Base-by-base conservation (phyloP, 1,284 basidiomycete genomes). In the Ustilago curta region DNA sequence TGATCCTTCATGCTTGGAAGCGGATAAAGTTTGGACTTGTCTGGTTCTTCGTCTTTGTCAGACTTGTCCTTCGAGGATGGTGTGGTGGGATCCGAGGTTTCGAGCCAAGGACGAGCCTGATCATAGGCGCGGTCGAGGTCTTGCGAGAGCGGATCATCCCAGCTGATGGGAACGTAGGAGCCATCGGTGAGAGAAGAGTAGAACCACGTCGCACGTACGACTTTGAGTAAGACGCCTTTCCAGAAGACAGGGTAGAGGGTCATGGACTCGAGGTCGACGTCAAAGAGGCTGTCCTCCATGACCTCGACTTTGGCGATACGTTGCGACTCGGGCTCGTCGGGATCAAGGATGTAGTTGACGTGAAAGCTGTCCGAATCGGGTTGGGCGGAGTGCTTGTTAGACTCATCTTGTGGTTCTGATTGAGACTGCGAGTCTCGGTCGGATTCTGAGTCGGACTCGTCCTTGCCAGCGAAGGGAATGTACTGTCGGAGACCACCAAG, bases 201-300 rank as follows among this genome's bases (percentile, higher is more conserved):
- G 78, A 86, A 86, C 85, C 85, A 86, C 3, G 80, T 83, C 0
- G 81, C 81, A 1, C 81, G 77, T 4, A 84, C 76, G 14, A 86
- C 80, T 25, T 77, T 74, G 45, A 86, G 82, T 27, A 79, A 70
- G 3, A 76, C 77, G 14, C 85, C 85, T 52, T 80, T 80, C 85
- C 85, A 86, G 52, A 86, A 86, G 48, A 81, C 84, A 2, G 86
- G 86, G 48, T 77, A 85, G 23, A 86, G 73, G 5, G 70, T 70
- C 83, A 82, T 82, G n/a, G 47, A 53, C 21, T 70, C 64, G 39
- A 83, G 59, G 32, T 84, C 81, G 32, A 83, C 83, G 39, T 83
- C 82, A 56, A 83, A 84, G 43, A 84, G 69, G 8, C 65, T 65
- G 60, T 84, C 83, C 67, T 84, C 83, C 59, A 83, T 71, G 11